phyloP scores from a whole-genome alignment of 2,329 filamentous ascomycete species.

The Apiospora hydei region DNA sequence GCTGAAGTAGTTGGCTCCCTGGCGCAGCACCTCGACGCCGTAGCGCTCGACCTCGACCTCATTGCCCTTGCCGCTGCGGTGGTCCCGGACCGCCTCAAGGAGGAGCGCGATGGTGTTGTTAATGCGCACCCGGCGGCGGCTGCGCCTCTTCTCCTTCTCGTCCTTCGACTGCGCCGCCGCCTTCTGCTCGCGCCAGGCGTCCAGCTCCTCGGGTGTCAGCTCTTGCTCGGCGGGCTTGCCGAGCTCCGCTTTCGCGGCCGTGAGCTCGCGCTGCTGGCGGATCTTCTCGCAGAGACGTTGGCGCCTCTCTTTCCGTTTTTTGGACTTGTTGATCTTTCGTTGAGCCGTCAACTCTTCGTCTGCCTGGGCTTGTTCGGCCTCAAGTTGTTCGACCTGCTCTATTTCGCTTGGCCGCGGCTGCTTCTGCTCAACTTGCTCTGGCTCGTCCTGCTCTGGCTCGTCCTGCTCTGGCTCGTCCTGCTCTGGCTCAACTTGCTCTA shows the following conservation, averaged over 20 bases:
- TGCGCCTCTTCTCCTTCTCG: not conserved
- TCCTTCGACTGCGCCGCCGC: not conserved
- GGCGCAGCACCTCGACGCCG: too few species aligned
- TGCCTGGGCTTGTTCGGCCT: not conserved
- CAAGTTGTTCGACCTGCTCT: not conserved
- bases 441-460: too few species aligned
- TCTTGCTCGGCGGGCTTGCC: not conserved
- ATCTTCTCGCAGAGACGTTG: not conserved
- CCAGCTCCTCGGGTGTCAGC: not conserved
- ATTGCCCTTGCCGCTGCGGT: not conserved
- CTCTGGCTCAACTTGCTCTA: too few species aligned
- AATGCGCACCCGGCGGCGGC: not conserved
- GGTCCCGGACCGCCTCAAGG: not conserved
- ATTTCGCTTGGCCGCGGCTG: too few species aligned
- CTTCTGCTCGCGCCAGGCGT: not conserved
- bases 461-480: too few species aligned
- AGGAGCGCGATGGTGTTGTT: not conserved
- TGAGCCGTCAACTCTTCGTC: not conserved
- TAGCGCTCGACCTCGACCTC: not conserved
- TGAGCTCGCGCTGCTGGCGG: not conserved
- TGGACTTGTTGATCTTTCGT: not conserved
- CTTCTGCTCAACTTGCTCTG: too few species aligned
- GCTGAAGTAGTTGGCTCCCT: too few species aligned
- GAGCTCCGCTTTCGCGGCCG: not conserved
- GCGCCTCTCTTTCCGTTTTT: not conserved